Percentiles rank a stretch among this genome's conserved stretches.
Evolutionary conservation across 257 asterid genomes (phyloP).

Genomic region (Solanum virginianum): DNA sequence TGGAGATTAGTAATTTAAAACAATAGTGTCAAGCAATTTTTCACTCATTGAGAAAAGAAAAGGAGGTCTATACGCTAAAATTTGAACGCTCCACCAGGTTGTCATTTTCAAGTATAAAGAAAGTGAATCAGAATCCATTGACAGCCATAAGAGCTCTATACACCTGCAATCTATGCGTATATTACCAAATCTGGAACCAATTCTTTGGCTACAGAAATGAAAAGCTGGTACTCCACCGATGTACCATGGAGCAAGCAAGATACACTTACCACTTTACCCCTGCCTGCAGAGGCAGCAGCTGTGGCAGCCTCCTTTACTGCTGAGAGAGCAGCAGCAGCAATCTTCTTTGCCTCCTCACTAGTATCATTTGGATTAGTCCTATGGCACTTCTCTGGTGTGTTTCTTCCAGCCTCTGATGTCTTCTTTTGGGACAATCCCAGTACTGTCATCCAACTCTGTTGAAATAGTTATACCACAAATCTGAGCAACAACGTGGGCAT

Average conservation of each 20-base stretch:
- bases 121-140: not conserved
- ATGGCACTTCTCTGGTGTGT: slow-evolving; percentile 16
- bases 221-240: not conserved
- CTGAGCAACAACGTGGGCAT: not conserved
- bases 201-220: not conserved
- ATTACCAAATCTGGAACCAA: not conserved
- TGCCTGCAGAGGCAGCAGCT: slow-evolving; percentile 34
- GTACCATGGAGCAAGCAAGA: not conserved
- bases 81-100: not conserved
- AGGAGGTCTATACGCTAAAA: not conserved
- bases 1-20: not conserved
- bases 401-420: slow-evolving; percentile 25
- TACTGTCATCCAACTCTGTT: slow-evolving; percentile 70
- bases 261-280: slow-evolving; percentile 41
- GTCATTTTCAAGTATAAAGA: not conserved
- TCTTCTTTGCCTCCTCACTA: slow-evolving; percentile 54
- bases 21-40: not conserved
- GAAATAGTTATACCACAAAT: not conserved
- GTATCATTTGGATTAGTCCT: slow-evolving; percentile 16
- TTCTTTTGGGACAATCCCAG: slow-evolving; percentile 68
- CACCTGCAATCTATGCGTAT: not conserved
- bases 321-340: slow-evolving; percentile 91
- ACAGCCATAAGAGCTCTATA: not conserved
- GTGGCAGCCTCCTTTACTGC: slow-evolving; percentile 70
- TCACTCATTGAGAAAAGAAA: not conserved